Conservation (phyloP, 2,329 filamentous ascomycete genomes). For the Penicillium sp. region DNA sequence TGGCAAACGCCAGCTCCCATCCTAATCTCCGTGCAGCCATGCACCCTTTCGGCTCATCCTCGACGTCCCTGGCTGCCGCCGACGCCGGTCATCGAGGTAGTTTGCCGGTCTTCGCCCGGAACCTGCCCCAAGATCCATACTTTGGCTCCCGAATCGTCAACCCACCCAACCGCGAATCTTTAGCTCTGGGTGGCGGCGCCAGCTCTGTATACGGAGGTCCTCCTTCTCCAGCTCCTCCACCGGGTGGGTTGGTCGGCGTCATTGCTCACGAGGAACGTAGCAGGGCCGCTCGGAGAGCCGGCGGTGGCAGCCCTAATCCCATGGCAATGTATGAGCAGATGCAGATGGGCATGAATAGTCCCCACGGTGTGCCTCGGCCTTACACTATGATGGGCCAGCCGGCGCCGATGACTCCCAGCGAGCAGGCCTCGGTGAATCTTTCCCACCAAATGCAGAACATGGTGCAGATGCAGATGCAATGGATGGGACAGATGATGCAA, state of each 20-base stretch:
- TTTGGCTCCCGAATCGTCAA: constrained; percentile 71
- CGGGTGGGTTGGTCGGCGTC: constrained; percentile 77
- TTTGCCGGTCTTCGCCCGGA: constrained; percentile 75
- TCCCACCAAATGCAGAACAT: constrained; percentile 78
- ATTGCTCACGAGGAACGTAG: constrained; percentile 81
- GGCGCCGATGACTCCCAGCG: constrained; percentile 49
- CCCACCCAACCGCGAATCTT: constrained; percentile 64
- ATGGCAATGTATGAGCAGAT: constrained; percentile 43
- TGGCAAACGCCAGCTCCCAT: constrained; percentile 61
- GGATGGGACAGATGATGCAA: constrained; percentile 71
- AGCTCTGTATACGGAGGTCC: constrained; percentile 37
- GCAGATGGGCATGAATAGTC: constrained; percentile 9
- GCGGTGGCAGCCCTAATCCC: constrained; percentile 63
- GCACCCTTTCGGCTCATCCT: constrained; percentile 44
- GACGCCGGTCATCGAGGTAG: constrained; percentile 42
- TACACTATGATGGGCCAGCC: constrained; percentile 30
- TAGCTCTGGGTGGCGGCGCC: constrained; percentile 59
- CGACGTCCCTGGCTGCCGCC: constrained; percentile 56
- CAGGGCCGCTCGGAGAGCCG: constrained; percentile 60
- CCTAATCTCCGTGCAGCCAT: constrained; percentile 61
- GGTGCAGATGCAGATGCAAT: constrained; percentile 93
- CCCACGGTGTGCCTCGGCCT: constrained; percentile 30
- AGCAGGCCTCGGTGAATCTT: constrained; percentile 73
- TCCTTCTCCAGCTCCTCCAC: constrained; percentile 37
- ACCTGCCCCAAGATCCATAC: constrained; percentile 79